phyloP scores from a whole-genome alignment of 768 basidiomycete genomes.

The Coprinopsis cinerea region DNA sequence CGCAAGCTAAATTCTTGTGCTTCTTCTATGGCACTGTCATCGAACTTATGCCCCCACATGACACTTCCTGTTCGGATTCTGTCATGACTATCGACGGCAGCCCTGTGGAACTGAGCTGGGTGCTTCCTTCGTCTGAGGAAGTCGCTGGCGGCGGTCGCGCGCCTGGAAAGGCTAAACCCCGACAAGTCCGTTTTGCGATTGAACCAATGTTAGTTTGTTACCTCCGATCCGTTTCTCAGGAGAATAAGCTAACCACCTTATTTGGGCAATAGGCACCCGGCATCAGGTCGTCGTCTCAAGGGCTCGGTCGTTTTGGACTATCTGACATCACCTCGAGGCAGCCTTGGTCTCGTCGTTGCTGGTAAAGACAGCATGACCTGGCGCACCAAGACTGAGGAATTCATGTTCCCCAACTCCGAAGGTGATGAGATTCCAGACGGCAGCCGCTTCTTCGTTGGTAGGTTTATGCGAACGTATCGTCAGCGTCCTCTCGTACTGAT shows the following conservation, averaged over 20 bases:
- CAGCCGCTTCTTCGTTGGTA: constrained; percentile 28
- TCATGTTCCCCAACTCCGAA: constrained; percentile 19
- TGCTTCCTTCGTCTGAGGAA: constrained; percentile 19
- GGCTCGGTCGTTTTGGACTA: constrained; percentile 24
- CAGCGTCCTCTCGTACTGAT: background rate
- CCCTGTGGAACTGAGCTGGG: constrained; percentile 29
- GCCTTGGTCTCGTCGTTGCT: constrained; percentile 23
- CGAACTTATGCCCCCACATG: constrained; percentile 25
- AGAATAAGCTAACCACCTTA: background rate
- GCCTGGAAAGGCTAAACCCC: constrained; percentile 12
- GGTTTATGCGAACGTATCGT: constrained; percentile 7
- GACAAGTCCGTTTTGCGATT: constrained; percentile 27
- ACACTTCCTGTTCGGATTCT: constrained; percentile 17
- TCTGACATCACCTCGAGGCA: constrained; percentile 20
- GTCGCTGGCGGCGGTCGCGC: background rate
- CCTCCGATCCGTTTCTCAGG: background rate
- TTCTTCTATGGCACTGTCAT: constrained; percentile 26
- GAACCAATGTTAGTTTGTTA: constrained; percentile 24
- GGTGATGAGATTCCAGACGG: constrained; percentile 15
- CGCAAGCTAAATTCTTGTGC: constrained; percentile 23
- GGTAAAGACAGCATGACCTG: constrained; percentile 20
- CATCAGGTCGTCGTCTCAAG: constrained; percentile 18
- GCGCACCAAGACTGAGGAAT: constrained; percentile 23
- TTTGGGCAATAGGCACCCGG: constrained; percentile 20
- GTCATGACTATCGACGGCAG: constrained; percentile 28